phyloP scores from a whole-genome alignment of 495 filamentous ascomycete species.

The Chlorociboria aeruginascens region DNA sequence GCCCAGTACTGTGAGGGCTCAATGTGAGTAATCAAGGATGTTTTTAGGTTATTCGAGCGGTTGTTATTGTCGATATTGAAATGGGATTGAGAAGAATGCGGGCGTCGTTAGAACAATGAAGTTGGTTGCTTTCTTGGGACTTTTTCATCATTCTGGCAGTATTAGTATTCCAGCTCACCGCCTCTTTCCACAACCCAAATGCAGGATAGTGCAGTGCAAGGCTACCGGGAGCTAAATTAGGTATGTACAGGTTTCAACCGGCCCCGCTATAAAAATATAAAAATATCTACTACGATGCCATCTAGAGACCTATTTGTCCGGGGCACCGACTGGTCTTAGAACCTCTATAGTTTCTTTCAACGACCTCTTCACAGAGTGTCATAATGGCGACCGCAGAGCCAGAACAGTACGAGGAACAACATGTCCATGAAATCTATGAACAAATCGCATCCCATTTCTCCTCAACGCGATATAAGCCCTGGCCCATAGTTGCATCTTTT shows the following conservation, averaged over 20 bases:
- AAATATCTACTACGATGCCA: neutral
- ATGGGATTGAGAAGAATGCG: neutral
- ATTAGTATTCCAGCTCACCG: neutral
- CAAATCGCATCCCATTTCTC: slow-evolving; percentile 93
- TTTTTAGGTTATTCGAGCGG: too few species aligned
- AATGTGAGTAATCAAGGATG: too few species aligned
- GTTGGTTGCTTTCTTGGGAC: too few species aligned
- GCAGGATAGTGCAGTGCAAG: neutral
- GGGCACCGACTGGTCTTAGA: neutral
- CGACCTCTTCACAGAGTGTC: slow-evolving; percentile 1
- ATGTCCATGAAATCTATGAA: slow-evolving; percentile 91
- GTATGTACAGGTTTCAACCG: too few species aligned
- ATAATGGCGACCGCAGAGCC: slow-evolving; percentile 1
- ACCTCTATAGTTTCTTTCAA: slow-evolving; percentile 8
- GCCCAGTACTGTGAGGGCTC: too few species aligned
- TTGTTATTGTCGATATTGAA: slow-evolving; percentile 1
- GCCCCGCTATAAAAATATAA: neutral
- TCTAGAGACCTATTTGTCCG: slow-evolving; percentile 3
- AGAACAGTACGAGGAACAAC: slow-evolving; percentile 57
- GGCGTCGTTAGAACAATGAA: neutral
- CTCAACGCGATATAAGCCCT: slow-evolving; percentile 91
- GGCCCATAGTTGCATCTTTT: slow-evolving; percentile 84
- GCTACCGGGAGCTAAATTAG: neutral
- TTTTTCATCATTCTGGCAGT: too few species aligned
- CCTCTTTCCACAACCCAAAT: neutral